Conservation (phyloP, 805 yeast species). For the Saccharomycopsis capsularis region DNA sequence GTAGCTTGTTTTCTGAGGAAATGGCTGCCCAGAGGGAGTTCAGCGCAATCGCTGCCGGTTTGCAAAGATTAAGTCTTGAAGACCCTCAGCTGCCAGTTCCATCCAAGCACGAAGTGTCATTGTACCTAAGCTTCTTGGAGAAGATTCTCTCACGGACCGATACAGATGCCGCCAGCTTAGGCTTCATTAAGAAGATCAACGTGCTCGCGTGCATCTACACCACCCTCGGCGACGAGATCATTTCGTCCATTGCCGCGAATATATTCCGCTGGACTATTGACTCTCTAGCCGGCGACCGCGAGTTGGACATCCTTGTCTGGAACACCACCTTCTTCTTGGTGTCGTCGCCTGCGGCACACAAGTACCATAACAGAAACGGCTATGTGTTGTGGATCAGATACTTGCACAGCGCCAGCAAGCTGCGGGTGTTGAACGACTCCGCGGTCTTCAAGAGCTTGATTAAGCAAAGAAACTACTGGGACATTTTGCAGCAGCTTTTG, state of each 20-base stretch:
- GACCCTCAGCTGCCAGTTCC: background rate
- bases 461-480: conserved; percentile 43
- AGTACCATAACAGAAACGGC: conserved; percentile 35
- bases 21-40: background rate
- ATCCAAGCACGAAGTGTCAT: conserved; percentile 7
- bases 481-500: conserved; percentile 47
- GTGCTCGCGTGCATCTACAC: conserved; percentile 31
- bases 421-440: conserved; percentile 11
- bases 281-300: conserved; percentile 25
- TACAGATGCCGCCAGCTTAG: no score
- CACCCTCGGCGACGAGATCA: conserved; percentile 32
- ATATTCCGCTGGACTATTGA: conserved; percentile 50
- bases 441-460: conserved; percentile 19
- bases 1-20: background rate
- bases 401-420: conserved; percentile 27
- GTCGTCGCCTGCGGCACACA: conserved; percentile 25
- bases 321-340: conserved; percentile 34
- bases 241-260: conserved; percentile 34
- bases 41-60: background rate
- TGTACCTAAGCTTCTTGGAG: conserved; percentile 10
- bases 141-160: background rate
- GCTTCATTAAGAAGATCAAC: conserved; percentile 22
- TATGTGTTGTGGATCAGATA: conserved; percentile 52
- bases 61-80: background rate
- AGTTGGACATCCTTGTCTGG: conserved; percentile 39